Conservation (phyloP, 345 rosid species). For the Eucalyptus cloeziana region DNA sequence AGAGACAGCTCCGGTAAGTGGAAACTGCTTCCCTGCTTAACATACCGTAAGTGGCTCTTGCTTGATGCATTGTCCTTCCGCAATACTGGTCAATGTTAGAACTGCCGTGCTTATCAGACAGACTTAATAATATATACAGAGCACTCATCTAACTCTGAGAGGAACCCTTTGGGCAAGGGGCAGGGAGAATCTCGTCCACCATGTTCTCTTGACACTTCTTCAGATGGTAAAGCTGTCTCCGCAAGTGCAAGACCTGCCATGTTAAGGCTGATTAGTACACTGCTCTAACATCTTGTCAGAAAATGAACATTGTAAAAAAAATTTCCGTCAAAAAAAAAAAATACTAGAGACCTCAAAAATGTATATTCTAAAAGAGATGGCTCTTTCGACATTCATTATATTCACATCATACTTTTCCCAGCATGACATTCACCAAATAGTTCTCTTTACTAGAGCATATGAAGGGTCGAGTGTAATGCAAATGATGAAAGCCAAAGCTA, state of each 20-base stretch:
- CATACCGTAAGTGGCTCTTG: not conserved
- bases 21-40: not conserved
- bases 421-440: not conserved
- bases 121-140: not conserved
- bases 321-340: not conserved
- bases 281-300: not conserved
- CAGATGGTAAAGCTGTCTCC: conserved; percentile 51
- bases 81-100: not conserved
- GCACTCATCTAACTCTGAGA: not conserved
- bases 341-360: not conserved
- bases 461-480: not conserved
- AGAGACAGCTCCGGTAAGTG: not conserved
- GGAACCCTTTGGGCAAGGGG: conserved; percentile 17
- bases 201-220: conserved; percentile 59
- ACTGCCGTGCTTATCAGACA: not conserved
- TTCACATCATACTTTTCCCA: not conserved
- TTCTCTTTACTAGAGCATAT: not conserved
- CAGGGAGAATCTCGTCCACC: conserved; percentile 58
- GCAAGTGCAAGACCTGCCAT: conserved; percentile 58
- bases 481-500: too few species aligned
- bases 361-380: not conserved
- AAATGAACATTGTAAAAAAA: not conserved
- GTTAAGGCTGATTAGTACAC: not conserved
- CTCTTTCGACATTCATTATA: not conserved
- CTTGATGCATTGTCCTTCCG: not conserved